Evolutionary conservation across 192 early-diverging fungal genomes (phyloP).

Genomic region (Podila minutissima): DNA sequence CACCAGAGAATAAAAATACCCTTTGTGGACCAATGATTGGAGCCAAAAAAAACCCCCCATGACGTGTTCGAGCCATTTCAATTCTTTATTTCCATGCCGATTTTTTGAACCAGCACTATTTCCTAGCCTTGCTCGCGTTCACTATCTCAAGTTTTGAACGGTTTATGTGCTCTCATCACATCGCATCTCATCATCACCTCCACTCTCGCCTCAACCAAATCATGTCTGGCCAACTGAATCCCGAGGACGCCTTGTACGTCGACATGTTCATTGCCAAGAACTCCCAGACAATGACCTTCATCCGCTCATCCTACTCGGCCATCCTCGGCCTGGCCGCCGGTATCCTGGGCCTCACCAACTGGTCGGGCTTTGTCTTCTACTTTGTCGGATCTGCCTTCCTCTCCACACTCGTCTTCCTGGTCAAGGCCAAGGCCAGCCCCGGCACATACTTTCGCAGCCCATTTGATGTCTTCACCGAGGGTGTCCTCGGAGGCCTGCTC

Average conservation of each 20-base stretch:
- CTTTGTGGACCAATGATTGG: too few relatives aligned
- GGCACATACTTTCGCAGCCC: slow-evolving; percentile 65
- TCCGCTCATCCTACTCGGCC: slow-evolving; percentile 74
- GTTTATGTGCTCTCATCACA: too few relatives aligned
- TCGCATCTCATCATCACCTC: not conserved
- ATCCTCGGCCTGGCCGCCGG: slow-evolving; percentile 88
- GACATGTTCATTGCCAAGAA: slow-evolving; percentile 68
- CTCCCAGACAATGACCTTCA: slow-evolving; percentile 67
- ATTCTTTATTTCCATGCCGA: not conserved
- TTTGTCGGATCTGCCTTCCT: slow-evolving; percentile 70
- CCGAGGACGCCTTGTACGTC: slow-evolving; percentile 57
- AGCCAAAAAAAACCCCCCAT: not conserved
- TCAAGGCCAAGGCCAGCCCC: slow-evolving; percentile 70
- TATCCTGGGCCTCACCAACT: slow-evolving; percentile 86
- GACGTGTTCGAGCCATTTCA: not conserved
- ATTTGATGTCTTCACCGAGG: slow-evolving; percentile 65
- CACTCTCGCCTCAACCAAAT: not conserved
- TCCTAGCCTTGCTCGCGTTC: too few relatives aligned
- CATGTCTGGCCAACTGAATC: slow-evolving; percentile 49
- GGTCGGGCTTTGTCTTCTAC: slow-evolving; percentile 89
- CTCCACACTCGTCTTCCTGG: slow-evolving; percentile 62
- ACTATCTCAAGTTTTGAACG: too few relatives aligned
- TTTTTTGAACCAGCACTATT: not conserved
- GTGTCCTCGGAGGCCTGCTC: slow-evolving; percentile 65
- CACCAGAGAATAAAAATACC: not conserved